phyloP scores from a whole-genome alignment of 2,329 filamentous ascomycete species.

The Myriosclerotinia curreyana region DNA sequence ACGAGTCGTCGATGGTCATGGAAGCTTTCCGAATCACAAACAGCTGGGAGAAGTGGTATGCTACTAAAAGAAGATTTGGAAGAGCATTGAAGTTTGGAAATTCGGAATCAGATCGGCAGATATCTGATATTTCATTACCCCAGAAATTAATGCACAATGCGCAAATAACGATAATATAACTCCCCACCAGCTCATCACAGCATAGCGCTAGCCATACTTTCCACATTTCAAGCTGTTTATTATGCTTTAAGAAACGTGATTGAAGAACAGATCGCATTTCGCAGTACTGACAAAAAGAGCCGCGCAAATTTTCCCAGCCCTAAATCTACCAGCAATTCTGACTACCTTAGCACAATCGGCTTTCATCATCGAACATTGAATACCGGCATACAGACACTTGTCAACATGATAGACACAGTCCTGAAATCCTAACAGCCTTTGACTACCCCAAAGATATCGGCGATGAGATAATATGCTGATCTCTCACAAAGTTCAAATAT shows the following conservation, averaged over 20 bases:
- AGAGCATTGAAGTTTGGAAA: background rate
- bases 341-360: background rate
- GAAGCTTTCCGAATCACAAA: background rate
- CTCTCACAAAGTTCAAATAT: background rate
- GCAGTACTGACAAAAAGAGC: background rate
- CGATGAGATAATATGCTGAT: background rate
- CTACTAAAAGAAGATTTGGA: background rate
- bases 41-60: no score
- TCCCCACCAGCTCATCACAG: background rate
- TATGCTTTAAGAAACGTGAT: background rate
- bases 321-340: background rate
- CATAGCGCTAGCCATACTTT: background rate
- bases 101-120: background rate
- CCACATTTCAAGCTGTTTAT: background rate
- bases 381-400: no score
- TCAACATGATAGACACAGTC: background rate
- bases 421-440: background rate
- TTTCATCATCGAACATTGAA: background rate
- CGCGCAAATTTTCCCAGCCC: background rate
- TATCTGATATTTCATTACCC: background rate
- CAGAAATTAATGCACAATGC: background rate
- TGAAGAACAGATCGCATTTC: background rate
- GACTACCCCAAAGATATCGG: background rate
- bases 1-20: background rate
- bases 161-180: background rate